These are phyloP conservation scores for Podila minutissima DNA, from an alignment of 192 early-diverging fungal species.

Conservation along the genomic window DNA sequence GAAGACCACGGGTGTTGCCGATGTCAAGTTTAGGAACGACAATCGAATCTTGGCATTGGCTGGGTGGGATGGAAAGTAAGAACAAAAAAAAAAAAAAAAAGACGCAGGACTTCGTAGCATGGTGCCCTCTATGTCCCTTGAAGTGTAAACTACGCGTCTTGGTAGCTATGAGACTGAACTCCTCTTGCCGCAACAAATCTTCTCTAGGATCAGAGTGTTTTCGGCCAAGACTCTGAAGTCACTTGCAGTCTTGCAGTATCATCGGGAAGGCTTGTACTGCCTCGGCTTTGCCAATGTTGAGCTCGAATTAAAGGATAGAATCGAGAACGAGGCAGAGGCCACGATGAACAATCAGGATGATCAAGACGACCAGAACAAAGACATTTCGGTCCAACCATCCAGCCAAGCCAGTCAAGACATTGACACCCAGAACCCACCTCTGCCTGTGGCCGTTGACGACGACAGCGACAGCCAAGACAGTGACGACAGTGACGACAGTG, in stretches of 20 bases:
- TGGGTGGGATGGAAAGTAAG: conserved; percentile 55
- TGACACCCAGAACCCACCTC: neutral
- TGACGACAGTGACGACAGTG: conserved; percentile 6
- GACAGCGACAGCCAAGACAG: neutral
- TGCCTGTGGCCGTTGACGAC: neutral
- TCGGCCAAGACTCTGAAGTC: conserved; percentile 52
- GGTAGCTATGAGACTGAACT: no score
- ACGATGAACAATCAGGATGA: neutral
- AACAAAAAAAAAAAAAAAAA: neutral
- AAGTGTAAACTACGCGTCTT: neutral
- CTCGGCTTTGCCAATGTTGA: conserved; percentile 31
- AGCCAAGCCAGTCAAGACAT: neutral
- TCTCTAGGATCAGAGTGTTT: conserved; percentile 45
- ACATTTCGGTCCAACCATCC: neutral
- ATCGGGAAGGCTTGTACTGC: conserved; percentile 47
- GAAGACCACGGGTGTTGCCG: conserved; percentile 39
- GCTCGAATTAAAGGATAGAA: neutral
- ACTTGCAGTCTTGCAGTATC: conserved; percentile 53
- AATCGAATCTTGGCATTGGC: conserved; percentile 48
- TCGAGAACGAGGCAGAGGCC: neutral
- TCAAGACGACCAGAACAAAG: neutral
- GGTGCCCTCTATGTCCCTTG: neutral
- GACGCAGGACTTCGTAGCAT: neutral
- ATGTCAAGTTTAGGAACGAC: conserved; percentile 46
- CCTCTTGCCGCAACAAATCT: no score